phyloP scores from a whole-genome alignment of 192 early-diverging fungal species.

The Chytriomyces sp. region DNA sequence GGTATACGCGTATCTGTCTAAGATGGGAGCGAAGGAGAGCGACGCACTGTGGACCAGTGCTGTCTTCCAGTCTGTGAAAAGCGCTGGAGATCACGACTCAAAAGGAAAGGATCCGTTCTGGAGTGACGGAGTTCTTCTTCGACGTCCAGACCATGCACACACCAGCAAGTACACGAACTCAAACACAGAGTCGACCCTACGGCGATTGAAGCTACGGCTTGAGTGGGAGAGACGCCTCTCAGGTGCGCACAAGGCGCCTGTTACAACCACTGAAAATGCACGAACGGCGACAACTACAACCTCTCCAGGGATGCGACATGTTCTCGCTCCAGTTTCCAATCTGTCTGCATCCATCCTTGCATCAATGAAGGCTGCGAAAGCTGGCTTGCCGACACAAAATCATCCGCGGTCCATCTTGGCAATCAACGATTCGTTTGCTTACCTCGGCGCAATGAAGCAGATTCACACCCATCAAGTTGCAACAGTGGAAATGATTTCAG shows the following conservation, averaged over 20 bases:
- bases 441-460: constrained; percentile 25
- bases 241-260: no score
- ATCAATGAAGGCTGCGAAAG: constrained; percentile 4
- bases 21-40: background rate
- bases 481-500: background rate
- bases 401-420: background rate
- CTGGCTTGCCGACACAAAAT: background rate
- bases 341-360: constrained; percentile 11
- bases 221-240: no score
- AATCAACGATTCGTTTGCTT: constrained; percentile 3
- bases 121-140: no score
- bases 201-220: no score
- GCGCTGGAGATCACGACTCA: no score
- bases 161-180: no score
- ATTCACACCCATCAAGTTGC: constrained; percentile 8
- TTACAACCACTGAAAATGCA: no score
- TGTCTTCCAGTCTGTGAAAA: background rate
- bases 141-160: no score
- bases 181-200: no score
- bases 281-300: no score
- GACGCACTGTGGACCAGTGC: constrained; percentile 10
- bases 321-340: background rate
- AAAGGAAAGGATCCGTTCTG: no score
- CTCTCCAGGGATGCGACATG: no score
- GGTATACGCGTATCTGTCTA: constrained; percentile 1